These are phyloP conservation scores for Suillus spraguei DNA, from an alignment of 768 basidiomycete species.

Conservation along the genomic window DNA sequence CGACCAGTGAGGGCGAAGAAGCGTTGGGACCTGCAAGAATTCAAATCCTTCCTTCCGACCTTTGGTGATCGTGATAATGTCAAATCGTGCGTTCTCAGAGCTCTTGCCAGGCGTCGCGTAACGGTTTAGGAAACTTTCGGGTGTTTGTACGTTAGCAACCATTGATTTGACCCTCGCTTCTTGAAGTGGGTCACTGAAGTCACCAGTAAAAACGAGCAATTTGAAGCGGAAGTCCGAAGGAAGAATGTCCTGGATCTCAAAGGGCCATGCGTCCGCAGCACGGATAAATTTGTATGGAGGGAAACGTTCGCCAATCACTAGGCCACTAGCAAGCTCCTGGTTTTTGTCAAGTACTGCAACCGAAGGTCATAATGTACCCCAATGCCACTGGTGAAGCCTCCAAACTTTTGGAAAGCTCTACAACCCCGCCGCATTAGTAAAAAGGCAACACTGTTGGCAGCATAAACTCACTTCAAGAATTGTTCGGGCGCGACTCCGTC, in stretches of 20 bases:
- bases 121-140: conserved; percentile 29
- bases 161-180: conserved; percentile 25
- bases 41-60: conserved; percentile 37
- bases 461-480: conserved; percentile 42
- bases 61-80: conserved; percentile 29
- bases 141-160: conserved; percentile 29
- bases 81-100: conserved; percentile 34
- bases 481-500: conserved; percentile 45
- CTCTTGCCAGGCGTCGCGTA: conserved; percentile 22
- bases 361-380: conserved; percentile 53
- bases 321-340: conserved; percentile 39
- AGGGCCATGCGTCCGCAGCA: conserved; percentile 46
- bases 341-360: conserved; percentile 34
- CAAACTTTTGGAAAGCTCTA: conserved; percentile 48
- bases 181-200: conserved; percentile 30
- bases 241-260: conserved; percentile 52
- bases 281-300: conserved; percentile 49
- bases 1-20: conserved; percentile 43
- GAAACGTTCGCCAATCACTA: conserved; percentile 54
- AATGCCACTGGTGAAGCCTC: conserved; percentile 49
- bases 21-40: conserved; percentile 32
- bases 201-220: conserved; percentile 47
- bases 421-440: conserved; percentile 3
- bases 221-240: conserved; percentile 52
- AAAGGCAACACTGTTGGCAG: neutral